Evolutionary conservation across 768 basidiomycete species (phyloP).

Genomic region (Pleurotus giganteus): DNA sequence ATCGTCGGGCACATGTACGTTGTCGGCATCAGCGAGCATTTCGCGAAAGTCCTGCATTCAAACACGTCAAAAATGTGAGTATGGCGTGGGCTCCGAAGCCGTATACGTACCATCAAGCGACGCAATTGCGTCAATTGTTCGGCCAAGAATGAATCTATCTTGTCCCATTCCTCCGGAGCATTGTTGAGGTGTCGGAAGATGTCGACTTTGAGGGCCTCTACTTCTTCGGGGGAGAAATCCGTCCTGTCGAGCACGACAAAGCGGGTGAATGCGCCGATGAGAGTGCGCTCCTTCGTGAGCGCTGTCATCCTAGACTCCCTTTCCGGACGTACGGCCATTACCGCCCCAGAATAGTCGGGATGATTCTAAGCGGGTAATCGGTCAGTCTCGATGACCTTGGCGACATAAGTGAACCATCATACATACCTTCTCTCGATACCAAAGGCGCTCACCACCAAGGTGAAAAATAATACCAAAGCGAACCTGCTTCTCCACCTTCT

Average conservation of each 20-base stretch:
- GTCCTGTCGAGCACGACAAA: neutral
- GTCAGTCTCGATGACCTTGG: too few relatives aligned
- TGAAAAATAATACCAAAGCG: neutral
- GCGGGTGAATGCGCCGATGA: neutral
- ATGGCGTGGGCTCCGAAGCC: neutral
- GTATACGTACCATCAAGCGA: neutral
- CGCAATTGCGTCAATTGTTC: constrained; percentile 6
- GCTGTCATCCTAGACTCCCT: too few relatives aligned
- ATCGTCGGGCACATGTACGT: neutral
- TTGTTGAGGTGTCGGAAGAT: neutral
- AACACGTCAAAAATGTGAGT: neutral
- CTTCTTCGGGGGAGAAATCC: too few relatives aligned
- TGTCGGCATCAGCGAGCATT: neutral
- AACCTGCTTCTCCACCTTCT: neutral
- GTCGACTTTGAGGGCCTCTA: neutral
- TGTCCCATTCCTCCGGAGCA: neutral
- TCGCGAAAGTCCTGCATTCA: neutral
- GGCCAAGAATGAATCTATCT: neutral
- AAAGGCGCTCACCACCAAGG: neutral
- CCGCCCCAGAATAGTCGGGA: neutral
- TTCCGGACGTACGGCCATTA: neutral
- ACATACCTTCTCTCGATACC: neutral
- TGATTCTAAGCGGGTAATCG: neutral
- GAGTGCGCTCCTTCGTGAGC: too few relatives aligned
- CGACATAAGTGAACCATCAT: neutral